Base-by-base conservation (phyloP, 2,329 filamentous ascomycete genomes). In the Pleoardoris graminearum region DNA sequence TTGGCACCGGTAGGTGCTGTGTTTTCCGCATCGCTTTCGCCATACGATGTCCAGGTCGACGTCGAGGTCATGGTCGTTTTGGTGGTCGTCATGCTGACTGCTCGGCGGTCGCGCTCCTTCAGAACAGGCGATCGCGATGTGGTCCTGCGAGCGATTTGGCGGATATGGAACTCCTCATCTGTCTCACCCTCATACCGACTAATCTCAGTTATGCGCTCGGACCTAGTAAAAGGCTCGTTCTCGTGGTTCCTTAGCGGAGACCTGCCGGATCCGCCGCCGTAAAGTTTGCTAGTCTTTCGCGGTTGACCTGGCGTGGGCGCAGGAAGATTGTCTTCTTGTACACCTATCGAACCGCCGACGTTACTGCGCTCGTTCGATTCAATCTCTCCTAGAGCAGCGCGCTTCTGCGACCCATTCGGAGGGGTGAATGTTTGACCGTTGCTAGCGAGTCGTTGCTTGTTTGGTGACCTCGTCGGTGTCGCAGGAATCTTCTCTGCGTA, bases 301-400 rank as follows among this genome's bases (percentile, higher is more conserved):
- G 94, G 94, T 72, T 99, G 94, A 2, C 94, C 94, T 0, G 94
- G 94, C 4, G 94, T 99, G 3, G 94, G 94, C 0, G 92, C 93
- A 2, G 94, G 94, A 4, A 99, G 83, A 64, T 95, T 95, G 69
- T 97, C 92, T 59, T 97, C 91, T 67, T 90, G 84, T n/a, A 85
- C 82, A 44, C 84, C 82, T 59, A 84, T 80, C 61, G 83, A 85
- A 17, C 66, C 64, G 21, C 73, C 71, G 16, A 66, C 61, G 11
- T 71, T 75, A 38, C 72, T 69, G 51, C 78, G 78, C 61, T 86
- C 84, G 55, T 97, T 96, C 59, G 89, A 85, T 65, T 95, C 90
- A 57, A 99, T 90, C 75, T 99, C 94, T 48, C 93, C 92, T n/a
- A 99, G 84, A 3, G 94, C 92, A 27, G 90, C 86, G 52, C 94